Base-by-base conservation (phyloP, 2,329 filamentous ascomycete species). In the Zymoseptoria brevis region DNA sequence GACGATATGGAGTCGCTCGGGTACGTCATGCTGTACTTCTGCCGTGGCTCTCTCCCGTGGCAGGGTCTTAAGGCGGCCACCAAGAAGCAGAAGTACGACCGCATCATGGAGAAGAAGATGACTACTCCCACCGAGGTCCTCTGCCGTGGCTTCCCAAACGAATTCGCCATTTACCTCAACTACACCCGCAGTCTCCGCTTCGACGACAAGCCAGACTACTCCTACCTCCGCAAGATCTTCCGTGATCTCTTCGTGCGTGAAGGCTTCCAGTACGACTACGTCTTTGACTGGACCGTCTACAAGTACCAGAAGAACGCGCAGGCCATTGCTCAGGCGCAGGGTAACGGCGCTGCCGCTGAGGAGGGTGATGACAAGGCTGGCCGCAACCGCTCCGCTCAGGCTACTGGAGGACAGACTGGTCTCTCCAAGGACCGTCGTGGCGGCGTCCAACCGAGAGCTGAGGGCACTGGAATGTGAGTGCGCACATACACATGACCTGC, bases 31-130 rank as follows among this genome's bases (percentile, higher is more conserved):
- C 88, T 99, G 64, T 99, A 99, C 84, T 99, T 99, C 82, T 97
- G 93, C 83, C 93, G 94, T 77, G 94, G 94, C 64, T 96, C 92
- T 65, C 90, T 99, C 59, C 94, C 94, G 63, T 99, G 94, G 94
- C 94, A 99, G 81, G 94, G 94, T 54, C 65, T 71, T 51, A 87
- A 87, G 75, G 84, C 84, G 68, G 84, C 84, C 16, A 87, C 84
- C 58, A 87, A 87, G 77, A 87, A 99, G 84, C 94, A 97, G 81
- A 99, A 99, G 82, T 97, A 99, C 75, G 94, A 99, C 79, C 87
- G 93, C 66, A 99, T 99, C 80, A 97, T 97, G 93, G 94, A 99
- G 84, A 99, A 99, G 87, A 99, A 99, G 90, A 97, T 97, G 94
- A 99, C 94, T 13, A 99, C 94, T 2, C 92, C 94, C 8, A 97